Conservation (phyloP, 2,329 filamentous ascomycete genomes). For the Bipolaris victoriae region DNA sequence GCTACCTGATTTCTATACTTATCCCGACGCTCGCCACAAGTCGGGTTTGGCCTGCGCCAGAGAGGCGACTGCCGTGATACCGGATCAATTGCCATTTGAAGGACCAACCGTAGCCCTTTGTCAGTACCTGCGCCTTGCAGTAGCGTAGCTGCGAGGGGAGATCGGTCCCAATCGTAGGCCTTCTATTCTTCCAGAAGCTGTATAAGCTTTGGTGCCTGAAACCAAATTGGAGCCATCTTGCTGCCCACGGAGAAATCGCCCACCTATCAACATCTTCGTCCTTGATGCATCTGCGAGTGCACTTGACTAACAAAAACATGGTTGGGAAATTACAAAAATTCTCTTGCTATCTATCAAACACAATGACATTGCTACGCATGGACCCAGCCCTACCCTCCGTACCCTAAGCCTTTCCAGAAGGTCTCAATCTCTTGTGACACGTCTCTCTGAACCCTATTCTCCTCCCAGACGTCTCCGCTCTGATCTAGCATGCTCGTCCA, state of each 20-base stretch:
- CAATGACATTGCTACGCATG: background rate
- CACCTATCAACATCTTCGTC: no score
- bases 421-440: conserved; percentile 31
- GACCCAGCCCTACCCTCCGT: background rate
- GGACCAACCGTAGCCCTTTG: background rate
- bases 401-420: conserved; percentile 23
- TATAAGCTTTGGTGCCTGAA: no score
- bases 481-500: conserved; percentile 35
- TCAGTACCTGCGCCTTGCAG: background rate
- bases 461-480: conserved; percentile 33
- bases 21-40: background rate
- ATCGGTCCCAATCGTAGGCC: background rate
- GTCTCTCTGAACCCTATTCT: conserved; percentile 32
- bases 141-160: background rate
- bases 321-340: background rate
- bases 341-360: background rate
- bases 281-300: no score
- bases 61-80: background rate
- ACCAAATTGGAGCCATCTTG: no score
- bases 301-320: no score
- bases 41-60: background rate
- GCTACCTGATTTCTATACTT: background rate
- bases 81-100: background rate
- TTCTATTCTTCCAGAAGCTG: background rate
- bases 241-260: no score